phyloP scores from a whole-genome alignment of 441 rosid genomes.

The Dalechampia spathulata region DNA sequence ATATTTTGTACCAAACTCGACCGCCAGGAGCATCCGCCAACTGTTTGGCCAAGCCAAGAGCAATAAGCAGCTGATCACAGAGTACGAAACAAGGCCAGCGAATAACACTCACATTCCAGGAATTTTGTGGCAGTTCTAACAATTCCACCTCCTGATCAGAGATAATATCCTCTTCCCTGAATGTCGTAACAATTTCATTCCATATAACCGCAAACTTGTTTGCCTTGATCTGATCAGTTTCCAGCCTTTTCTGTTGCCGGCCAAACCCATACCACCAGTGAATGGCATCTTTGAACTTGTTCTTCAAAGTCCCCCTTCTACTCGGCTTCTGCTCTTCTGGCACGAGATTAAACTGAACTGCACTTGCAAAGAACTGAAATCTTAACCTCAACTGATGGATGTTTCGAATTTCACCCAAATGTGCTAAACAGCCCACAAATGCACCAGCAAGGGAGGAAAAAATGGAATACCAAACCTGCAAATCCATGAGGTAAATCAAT shows the following conservation, averaged over 20 bases:
- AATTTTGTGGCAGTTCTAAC: constrained; percentile 69
- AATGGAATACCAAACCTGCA: constrained; percentile 84
- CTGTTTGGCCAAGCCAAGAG: constrained; percentile 80
- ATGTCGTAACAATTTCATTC: constrained; percentile 70
- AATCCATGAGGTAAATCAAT: constrained; percentile 74
- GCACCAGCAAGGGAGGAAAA: constrained; percentile 79
- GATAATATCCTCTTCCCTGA: constrained; percentile 89
- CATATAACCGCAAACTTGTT: constrained; percentile 80
- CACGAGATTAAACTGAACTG: constrained; percentile 89
- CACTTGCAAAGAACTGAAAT: constrained; percentile 89
- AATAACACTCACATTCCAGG: constrained; percentile 76
- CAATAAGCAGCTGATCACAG: constrained; percentile 79
- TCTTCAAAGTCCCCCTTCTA: constrained; percentile 60
- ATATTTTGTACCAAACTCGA: constrained; percentile 81
- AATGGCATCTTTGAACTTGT: constrained; percentile 69
- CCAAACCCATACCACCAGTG: constrained; percentile 85
- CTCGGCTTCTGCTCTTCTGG: constrained; percentile 79
- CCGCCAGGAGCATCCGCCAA: constrained; percentile 79
- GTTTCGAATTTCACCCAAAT: constrained; percentile 89
- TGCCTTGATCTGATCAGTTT: constrained; percentile 81
- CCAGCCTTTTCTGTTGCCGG: constrained; percentile 73
- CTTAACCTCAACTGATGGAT: constrained; percentile 78
- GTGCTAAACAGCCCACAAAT: constrained; percentile 66
- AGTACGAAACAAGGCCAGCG: constrained; percentile 90
- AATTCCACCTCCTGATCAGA: constrained; percentile 76